Conservation (phyloP, 2,329 filamentous ascomycete genomes). For the Diaporthe sp. region DNA sequence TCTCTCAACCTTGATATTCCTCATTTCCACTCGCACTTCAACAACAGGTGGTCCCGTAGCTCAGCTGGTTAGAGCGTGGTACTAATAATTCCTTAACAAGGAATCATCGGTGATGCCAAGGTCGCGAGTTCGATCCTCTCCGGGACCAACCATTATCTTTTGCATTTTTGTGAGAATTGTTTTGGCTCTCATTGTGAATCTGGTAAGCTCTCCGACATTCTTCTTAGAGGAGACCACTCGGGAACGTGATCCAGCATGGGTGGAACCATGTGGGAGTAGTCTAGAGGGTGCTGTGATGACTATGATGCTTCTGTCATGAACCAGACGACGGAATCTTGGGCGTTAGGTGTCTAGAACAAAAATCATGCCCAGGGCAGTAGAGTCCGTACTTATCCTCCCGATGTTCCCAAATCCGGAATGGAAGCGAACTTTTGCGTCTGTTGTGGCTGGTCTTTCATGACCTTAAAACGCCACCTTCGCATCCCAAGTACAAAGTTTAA, state of each 20-base stretch:
- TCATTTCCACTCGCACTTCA: neutral
- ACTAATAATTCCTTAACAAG: slow-evolving; percentile 26
- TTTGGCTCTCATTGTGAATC: neutral
- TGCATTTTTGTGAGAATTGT: neutral
- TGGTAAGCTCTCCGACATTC: neutral
- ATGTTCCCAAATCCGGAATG: neutral
- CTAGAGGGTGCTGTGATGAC: too few relatives aligned
- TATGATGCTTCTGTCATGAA: too few relatives aligned
- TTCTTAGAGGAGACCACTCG: neutral
- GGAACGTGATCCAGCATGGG: neutral
- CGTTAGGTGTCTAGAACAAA: too few relatives aligned
- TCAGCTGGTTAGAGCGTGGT: slow-evolving; percentile 35
- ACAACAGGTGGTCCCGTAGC: slow-evolving; percentile 31
- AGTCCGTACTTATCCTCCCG: neutral
- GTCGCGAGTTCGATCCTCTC: slow-evolving; percentile 34
- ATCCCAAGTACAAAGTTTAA: neutral
- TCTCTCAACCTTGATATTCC: neutral
- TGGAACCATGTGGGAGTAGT: too few relatives aligned
- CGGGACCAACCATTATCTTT: slow-evolving; percentile 24
- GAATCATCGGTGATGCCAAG: slow-evolving; percentile 30
- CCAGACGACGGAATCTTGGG: too few relatives aligned
- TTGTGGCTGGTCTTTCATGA: neutral
- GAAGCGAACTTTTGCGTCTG: neutral
- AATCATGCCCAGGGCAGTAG: neutral
- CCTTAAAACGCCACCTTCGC: neutral